Percentiles rank a stretch among this genome's conserved stretches.
These are phyloP conservation scores for Aquanectria penicillioides DNA, from an alignment of 2,329 filamentous ascomycete species.

Conservation along the genomic window DNA sequence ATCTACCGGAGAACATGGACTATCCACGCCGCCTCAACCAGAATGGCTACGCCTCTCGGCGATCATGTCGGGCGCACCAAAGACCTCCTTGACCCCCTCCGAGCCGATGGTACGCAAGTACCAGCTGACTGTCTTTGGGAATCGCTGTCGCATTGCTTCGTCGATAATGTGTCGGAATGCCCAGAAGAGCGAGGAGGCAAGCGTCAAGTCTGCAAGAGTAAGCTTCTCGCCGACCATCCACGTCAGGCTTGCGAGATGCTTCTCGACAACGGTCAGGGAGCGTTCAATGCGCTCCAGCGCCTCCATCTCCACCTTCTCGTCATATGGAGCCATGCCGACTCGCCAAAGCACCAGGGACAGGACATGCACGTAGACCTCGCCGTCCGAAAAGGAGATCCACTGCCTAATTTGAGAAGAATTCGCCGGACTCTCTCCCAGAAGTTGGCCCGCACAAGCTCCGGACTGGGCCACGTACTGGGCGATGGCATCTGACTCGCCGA, in stretches of 20 bases:
- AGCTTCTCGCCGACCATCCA: neutral
- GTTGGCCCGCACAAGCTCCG: neutral
- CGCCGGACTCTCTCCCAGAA: neutral
- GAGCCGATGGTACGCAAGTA: neutral
- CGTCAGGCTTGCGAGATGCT: neutral
- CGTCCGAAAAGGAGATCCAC: neutral
- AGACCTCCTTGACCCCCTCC: neutral
- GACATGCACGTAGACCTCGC: neutral
- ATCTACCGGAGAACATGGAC: too few relatives aligned
- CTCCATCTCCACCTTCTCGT: neutral
- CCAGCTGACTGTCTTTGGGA: neutral
- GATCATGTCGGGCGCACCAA: too few relatives aligned
- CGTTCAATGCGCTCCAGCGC: neutral
- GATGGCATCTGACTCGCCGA: conserved; percentile 9
- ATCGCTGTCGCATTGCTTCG: neutral
- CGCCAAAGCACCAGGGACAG: neutral
- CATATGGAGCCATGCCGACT: neutral
- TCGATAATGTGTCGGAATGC: neutral
- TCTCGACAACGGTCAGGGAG: neutral
- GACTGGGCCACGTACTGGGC: conserved; percentile 1
- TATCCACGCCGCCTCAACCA: too few relatives aligned
- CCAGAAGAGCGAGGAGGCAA: neutral
- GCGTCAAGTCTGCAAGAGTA: neutral
- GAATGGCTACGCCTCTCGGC: too few relatives aligned
- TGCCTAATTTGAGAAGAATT: neutral